Evolutionary conservation across 768 basidiomycete genomes (phyloP).

Genomic region (Trametes cingulata): DNA sequence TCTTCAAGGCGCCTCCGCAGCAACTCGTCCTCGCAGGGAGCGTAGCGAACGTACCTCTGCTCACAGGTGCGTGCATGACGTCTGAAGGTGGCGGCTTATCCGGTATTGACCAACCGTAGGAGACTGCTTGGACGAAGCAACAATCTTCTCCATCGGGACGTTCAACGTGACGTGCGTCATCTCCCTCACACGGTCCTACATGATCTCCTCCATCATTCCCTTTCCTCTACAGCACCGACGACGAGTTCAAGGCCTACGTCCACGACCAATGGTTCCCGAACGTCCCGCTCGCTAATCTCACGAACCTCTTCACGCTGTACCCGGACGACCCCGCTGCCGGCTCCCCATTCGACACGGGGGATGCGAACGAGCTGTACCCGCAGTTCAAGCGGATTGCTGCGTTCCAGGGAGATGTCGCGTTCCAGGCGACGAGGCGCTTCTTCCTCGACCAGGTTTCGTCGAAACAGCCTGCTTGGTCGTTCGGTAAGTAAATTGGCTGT

Average conservation of each 20-base stretch:
- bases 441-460: slow-evolving; percentile 37
- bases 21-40: slow-evolving; percentile 43
- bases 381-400: slow-evolving; percentile 54
- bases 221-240: slow-evolving; percentile 21
- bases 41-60: slow-evolving; percentile 49
- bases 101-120: slow-evolving; percentile 27
- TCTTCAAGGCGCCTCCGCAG: slow-evolving; percentile 42
- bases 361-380: slow-evolving; percentile 46
- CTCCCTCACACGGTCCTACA: too few relatives aligned
- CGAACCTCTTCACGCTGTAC: slow-evolving; percentile 22
- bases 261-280: slow-evolving; percentile 19
- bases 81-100: too few relatives aligned
- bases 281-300: slow-evolving; percentile 7
- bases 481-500: slow-evolving; percentile 33
- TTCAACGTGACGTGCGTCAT: slow-evolving; percentile 32
- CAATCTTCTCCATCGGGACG: slow-evolving; percentile 34
- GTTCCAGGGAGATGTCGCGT: slow-evolving; percentile 48
- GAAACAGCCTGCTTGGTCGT: slow-evolving; percentile 45
- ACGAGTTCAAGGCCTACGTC: slow-evolving; percentile 15
- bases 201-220: not conserved
- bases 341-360: slow-evolving; percentile 53
- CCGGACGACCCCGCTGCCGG: slow-evolving; percentile 43
- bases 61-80: slow-evolving; percentile 30
- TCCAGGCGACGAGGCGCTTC: slow-evolving; percentile 48
- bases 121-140: slow-evolving; percentile 36